phyloP scores from a whole-genome alignment of 768 basidiomycete genomes.

The Gyrodon lividus region DNA sequence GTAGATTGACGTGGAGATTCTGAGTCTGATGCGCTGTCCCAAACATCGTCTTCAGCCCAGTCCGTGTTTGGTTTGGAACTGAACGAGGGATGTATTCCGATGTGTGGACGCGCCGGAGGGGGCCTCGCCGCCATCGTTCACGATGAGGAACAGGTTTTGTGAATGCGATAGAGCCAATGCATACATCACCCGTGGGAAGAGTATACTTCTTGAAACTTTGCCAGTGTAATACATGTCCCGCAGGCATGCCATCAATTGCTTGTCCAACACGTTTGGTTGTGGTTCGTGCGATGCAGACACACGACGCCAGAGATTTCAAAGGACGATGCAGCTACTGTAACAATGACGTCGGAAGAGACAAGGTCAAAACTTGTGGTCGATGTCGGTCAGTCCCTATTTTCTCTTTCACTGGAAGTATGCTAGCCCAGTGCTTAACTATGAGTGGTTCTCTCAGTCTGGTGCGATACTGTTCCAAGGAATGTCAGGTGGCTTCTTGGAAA shows the following conservation, averaged over 20 bases:
- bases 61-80: slow-evolving; percentile 51
- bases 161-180: not conserved
- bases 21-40: slow-evolving; percentile 82
- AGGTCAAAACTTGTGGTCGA: slow-evolving; percentile 23
- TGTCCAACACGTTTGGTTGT: not conserved
- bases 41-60: slow-evolving; percentile 85
- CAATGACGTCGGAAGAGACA: slow-evolving; percentile 21
- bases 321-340: slow-evolving; percentile 26
- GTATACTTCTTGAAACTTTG: not conserved
- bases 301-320: slow-evolving; percentile 18
- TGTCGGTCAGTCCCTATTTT: slow-evolving; percentile 5
- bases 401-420: not conserved
- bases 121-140: slow-evolving; percentile 52
- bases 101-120: slow-evolving; percentile 73
- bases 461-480: slow-evolving; percentile 30
- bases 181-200: slow-evolving; percentile 10
- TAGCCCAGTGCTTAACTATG: not conserved
- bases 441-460: slow-evolving; percentile 16
- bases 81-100: slow-evolving; percentile 54
- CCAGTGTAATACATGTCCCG: too few relatives aligned
- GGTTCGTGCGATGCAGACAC: not conserved
- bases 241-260: too few relatives aligned
- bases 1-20: slow-evolving; percentile 64
- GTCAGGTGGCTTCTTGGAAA: slow-evolving; percentile 29
- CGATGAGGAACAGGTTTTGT: slow-evolving; percentile 17